phyloP scores from a whole-genome alignment of 2,329 filamentous ascomycete genomes.

The Atkinsonella texensis region DNA sequence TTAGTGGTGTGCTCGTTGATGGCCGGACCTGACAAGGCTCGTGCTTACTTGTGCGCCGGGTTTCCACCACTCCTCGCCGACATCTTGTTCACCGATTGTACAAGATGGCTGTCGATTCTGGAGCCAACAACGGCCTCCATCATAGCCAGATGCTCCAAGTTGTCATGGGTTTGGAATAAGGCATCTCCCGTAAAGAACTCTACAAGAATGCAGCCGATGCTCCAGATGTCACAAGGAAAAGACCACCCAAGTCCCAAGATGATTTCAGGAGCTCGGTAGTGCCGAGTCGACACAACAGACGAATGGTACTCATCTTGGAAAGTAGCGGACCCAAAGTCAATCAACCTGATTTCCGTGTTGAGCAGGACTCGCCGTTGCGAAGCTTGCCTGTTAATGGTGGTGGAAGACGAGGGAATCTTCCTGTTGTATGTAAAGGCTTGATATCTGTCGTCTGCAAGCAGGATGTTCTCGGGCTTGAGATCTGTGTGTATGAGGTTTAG shows the following conservation, averaged over 20 bases:
- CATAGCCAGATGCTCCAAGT: slow-evolving; percentile 63
- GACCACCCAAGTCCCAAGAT: slow-evolving; percentile 61
- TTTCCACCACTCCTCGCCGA: slow-evolving; percentile 44
- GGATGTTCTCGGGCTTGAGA: slow-evolving; percentile 58
- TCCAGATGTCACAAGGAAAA: slow-evolving; percentile 62
- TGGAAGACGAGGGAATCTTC: slow-evolving; percentile 55
- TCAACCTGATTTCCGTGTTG: slow-evolving; percentile 57
- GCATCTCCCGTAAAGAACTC: slow-evolving; percentile 63
- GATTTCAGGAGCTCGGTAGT: slow-evolving; percentile 60
- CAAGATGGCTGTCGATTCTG: slow-evolving; percentile 46
- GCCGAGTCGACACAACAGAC: slow-evolving; percentile 57
- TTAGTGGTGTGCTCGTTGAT: neutral
- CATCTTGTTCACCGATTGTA: slow-evolving; percentile 37
- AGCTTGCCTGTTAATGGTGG: slow-evolving; percentile 46
- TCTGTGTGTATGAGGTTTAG: slow-evolving; percentile 93
- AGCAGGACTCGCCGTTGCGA: slow-evolving; percentile 52
- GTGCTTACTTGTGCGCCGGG: slow-evolving; percentile 49
- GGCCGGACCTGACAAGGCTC: neutral
- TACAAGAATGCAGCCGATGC: slow-evolving; percentile 60
- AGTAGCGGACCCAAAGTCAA: slow-evolving; percentile 61
- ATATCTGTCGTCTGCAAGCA: slow-evolving; percentile 52
- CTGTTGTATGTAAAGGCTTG: slow-evolving; percentile 62
- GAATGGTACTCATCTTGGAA: slow-evolving; percentile 65
- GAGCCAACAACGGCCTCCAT: slow-evolving; percentile 56
- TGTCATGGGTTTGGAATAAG: slow-evolving; percentile 61